Evolutionary conservation across 805 yeast species (phyloP).

Genomic region (Yamadazyma sp.): DNA sequence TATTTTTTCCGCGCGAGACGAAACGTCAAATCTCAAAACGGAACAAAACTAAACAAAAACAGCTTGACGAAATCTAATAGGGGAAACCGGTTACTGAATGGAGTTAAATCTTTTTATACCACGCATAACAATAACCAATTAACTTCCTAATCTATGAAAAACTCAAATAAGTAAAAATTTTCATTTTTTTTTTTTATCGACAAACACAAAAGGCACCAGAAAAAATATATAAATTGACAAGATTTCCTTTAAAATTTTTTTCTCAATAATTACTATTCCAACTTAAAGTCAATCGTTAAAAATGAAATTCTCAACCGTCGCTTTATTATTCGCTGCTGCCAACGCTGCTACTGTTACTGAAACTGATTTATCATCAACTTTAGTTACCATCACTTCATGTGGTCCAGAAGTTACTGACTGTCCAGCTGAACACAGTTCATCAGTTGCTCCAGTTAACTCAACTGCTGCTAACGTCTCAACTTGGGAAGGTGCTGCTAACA

Average conservation of each 20-base stretch:
- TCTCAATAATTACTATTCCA: conserved; percentile 6
- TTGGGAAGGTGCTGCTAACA: conserved; percentile 38
- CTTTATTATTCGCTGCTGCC: conserved; percentile 16
- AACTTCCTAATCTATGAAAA: no score
- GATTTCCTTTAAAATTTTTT: conserved; percentile 1
- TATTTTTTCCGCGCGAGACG: no score
- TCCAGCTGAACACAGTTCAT: conserved; percentile 31
- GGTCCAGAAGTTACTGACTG: conserved; percentile 46
- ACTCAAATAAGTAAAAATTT: no score
- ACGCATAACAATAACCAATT: not conserved
- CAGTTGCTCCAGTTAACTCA: conserved; percentile 12
- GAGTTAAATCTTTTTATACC: not conserved
- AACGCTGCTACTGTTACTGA: conserved; percentile 26
- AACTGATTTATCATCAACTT: conserved; percentile 33
- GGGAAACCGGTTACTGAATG: not conserved
- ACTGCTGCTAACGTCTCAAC: conserved; percentile 24
- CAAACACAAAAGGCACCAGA: not conserved
- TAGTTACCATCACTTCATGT: conserved; percentile 49
- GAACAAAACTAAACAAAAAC: not conserved
- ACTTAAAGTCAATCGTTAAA: conserved; percentile 30
- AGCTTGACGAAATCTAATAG: not conserved
- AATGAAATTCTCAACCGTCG: conserved; percentile 37
- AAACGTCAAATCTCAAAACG: no score
- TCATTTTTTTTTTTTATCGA: not conserved
- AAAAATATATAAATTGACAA: conserved; percentile 1